These are phyloP conservation scores for Zarea fungicola DNA, from an alignment of 2,329 filamentous ascomycete species.

Conservation along the genomic window DNA sequence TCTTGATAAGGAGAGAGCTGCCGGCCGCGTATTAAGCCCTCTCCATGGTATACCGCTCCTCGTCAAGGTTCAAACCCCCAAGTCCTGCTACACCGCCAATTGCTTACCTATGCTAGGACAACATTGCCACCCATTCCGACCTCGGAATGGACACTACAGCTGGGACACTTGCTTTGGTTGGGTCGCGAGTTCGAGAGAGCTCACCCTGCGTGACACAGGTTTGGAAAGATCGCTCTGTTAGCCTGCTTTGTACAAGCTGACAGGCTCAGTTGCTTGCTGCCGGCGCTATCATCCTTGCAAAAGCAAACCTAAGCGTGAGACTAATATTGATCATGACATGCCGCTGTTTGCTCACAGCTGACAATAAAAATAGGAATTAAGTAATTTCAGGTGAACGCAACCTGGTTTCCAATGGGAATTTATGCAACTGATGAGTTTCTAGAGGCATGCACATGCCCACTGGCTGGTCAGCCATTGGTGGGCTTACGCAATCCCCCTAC, in stretches of 20 bases:
- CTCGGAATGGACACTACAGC: background rate
- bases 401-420: too few relatives aligned
- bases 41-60: background rate
- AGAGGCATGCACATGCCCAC: background rate
- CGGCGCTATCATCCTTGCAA: background rate
- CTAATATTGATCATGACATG: background rate
- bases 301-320: background rate
- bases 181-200: background rate
- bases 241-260: background rate
- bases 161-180: background rate
- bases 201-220: background rate
- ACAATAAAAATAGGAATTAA: too few relatives aligned
- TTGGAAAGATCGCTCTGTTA: background rate
- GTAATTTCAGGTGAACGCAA: too few relatives aligned
- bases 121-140: background rate
- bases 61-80: background rate
- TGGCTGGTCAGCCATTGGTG: background rate
- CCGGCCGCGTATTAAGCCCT: background rate
- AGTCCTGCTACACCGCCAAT: background rate
- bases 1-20: slow-evolving; percentile 2
- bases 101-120: background rate
- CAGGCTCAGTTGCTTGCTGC: background rate
- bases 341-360: too few relatives aligned
- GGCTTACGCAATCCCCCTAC: background rate
- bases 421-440: background rate